A percentile compares a stretch with the other conserved stretches of the same genome.
Conservation (phyloP, 2,329 filamentous ascomycete genomes). For the Aureobasidium melanogenum region DNA sequence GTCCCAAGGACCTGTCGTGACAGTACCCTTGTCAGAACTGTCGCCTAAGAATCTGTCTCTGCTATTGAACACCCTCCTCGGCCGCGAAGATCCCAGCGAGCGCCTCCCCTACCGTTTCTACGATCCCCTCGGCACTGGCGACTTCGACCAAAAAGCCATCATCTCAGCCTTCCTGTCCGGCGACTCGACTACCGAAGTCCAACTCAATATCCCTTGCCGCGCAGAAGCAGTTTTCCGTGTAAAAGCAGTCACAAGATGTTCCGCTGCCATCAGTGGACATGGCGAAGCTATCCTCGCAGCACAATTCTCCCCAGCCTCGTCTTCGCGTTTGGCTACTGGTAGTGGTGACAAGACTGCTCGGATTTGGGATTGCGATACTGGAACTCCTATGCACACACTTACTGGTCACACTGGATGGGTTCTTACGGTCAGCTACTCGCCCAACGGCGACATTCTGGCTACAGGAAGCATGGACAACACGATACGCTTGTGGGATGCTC, state of each 20-base stretch:
- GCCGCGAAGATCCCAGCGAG: constrained; percentile 50
- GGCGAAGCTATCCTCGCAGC: constrained; percentile 82
- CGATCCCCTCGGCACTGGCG: constrained; percentile 37
- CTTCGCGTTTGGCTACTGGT: constrained; percentile 72
- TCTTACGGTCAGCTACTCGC: constrained; percentile 76
- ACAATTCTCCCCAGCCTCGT: constrained; percentile 73
- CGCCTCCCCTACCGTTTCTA: constrained; percentile 58
- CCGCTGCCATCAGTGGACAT: constrained; percentile 81
- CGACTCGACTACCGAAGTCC: constrained; percentile 47
- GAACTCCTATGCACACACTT: constrained; percentile 76
- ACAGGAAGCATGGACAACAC: constrained; percentile 92
- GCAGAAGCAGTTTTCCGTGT: constrained; percentile 93
- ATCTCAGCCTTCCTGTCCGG: constrained; percentile 39
- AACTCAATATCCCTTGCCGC: constrained; percentile 54
- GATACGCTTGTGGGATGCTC: constrained; percentile 81
- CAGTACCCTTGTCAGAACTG: constrained; percentile 73
- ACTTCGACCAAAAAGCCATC: constrained; percentile 29
- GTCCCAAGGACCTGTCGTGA: constrained; percentile 62
- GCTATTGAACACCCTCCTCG: constrained; percentile 75
- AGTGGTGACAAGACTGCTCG: constrained; percentile 85
- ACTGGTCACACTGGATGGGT: constrained; percentile 89
- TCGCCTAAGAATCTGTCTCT: constrained; percentile 83
- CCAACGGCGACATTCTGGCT: constrained; percentile 70
- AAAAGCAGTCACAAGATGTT: constrained; percentile 81
- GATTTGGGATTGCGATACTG: constrained; percentile 92